Evolutionary conservation across 2,329 filamentous ascomycete species (phyloP), one percentile per base, ranked within the genome.

Genomic region (Eutypa lata): DNA sequence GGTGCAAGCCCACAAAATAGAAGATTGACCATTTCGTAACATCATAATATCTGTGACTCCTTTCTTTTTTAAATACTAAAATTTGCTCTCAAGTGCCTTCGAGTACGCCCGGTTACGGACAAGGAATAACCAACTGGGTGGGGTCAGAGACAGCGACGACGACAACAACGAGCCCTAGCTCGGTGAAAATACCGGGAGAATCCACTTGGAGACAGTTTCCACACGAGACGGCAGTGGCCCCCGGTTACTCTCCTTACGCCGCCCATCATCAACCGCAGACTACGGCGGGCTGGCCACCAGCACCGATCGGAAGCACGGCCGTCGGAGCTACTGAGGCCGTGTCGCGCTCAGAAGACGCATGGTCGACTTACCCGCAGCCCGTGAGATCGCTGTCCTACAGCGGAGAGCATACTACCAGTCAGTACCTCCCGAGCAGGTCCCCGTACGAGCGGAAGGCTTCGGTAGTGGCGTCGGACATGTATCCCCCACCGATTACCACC

Each of bases 211-310:
- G 75, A 54, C 65, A 73, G 7, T 81, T 78, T 59, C 64, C 77
- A 10, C 71, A 77, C 42, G 79, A 80, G 40, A 76, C 80, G 7
- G 74, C 79, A 10, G 70, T 81, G 33, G 76, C 76, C 3, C 71
- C 78, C 0, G 76, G 75, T 2, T 79, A 78, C 54, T 76, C 79
- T 5, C 73, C 78, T 2, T 83, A 80, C 59, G 69, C 73, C 6
- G 71, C 26, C 26, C 26, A 74, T 21, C 71, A 75, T 42, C 67
- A 69, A 1, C 65, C 73, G 14, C 61, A 66, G 19, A 55, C 72
- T 2, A 67, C 76, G 0, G 64, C 72, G 24, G 64, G 72, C 2
- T 80, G 78, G 79, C 63, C 68, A 33, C 53, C 60, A 16, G 52
- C 52, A n/a, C 54, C 64, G 18, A 37, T 61, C 6, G 59, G 57